Evolutionary conservation across 129 eudicot species (phyloP).

Genomic region (Helichrysum umbraculigerum): DNA sequence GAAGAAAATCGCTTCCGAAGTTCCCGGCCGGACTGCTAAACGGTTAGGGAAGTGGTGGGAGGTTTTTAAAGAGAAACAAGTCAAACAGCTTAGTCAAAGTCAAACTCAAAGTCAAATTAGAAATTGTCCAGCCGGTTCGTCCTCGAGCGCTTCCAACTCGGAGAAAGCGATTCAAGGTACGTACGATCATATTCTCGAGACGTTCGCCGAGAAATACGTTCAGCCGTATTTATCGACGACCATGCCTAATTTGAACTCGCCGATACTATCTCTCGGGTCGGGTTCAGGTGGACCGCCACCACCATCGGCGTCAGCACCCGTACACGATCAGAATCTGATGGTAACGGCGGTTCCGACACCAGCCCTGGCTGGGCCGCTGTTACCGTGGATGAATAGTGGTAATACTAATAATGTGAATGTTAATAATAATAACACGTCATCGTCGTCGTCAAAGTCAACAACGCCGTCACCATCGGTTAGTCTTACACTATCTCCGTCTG

Average conservation of each 20-base stretch:
- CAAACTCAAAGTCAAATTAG: background rate
- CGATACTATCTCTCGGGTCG: slow-evolving; percentile 42
- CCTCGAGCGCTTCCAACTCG: slow-evolving; percentile 36
- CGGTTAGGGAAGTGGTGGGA: slow-evolving; percentile 77
- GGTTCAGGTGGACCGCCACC: background rate
- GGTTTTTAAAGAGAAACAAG: slow-evolving; percentile 64
- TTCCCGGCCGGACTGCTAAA: slow-evolving; percentile 71
- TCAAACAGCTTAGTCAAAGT: slow-evolving; percentile 32
- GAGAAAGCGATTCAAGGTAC: slow-evolving; percentile 51
- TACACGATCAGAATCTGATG: slow-evolving; percentile 15
- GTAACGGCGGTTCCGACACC: background rate
- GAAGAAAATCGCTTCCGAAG: slow-evolving; percentile 70
- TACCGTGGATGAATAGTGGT: slow-evolving; percentile 48
- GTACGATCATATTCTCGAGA: slow-evolving; percentile 65
- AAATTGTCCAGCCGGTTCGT: slow-evolving; percentile 7
- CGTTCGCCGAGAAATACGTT: slow-evolving; percentile 72
- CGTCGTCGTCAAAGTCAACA: slow-evolving; percentile 44
- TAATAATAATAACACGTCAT: slow-evolving; percentile 11
- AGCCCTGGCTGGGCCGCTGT: slow-evolving; percentile 17
- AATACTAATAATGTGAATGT: slow-evolving; percentile 9
- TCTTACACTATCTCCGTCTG: slow-evolving; percentile 57
- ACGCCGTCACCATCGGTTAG: slow-evolving; percentile 64
- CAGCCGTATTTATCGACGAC: slow-evolving; percentile 40
- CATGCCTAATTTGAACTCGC: slow-evolving; percentile 43
- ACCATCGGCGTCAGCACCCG: background rate